These are phyloP conservation scores for Calocybe gambosa DNA, from an alignment of 1,284 basidiomycete genomes.

Conservation along the genomic window DNA sequence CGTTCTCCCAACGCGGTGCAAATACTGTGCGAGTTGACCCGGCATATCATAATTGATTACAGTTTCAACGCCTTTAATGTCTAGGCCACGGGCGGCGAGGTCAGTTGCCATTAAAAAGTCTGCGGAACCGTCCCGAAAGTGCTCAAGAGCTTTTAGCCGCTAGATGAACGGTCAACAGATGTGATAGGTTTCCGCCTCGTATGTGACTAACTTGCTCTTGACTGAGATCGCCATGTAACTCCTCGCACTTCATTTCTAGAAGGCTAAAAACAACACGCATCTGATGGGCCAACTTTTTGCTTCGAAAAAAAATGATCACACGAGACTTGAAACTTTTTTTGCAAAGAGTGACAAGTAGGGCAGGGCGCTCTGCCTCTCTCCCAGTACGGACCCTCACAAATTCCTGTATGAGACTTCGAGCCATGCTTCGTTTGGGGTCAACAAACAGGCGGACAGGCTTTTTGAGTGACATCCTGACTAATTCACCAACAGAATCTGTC, in stretches of 20 bases:
- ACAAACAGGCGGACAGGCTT: conserved; percentile 94
- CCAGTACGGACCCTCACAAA: conserved; percentile 85
- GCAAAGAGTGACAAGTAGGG: conserved; percentile 80
- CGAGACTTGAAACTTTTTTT: conserved; percentile 80
- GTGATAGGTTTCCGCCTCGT: not conserved
- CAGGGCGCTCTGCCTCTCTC: conserved; percentile 76
- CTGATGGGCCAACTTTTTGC: conserved; percentile 96
- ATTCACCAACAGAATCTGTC: conserved; percentile 92
- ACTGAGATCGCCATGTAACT: conserved; percentile 91
- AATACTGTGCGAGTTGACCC: conserved; percentile 85
- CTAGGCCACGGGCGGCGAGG: conserved; percentile 90
- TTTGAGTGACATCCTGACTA: conserved; percentile 87
- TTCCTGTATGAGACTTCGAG: conserved; percentile 89
- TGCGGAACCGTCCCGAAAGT: conserved; percentile 81
- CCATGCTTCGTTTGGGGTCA: conserved; percentile 87
- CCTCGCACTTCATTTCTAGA: conserved; percentile 82
- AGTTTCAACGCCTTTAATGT: conserved; percentile 97
- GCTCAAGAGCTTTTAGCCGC: conserved; percentile 81
- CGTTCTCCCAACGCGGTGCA: conserved; percentile 95
- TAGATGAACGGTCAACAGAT: conserved; percentile 26
- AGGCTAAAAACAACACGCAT: conserved; percentile 91
- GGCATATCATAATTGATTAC: conserved; percentile 99
- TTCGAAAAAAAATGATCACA: conserved; percentile 91
- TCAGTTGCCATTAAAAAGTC: conserved; percentile 96
- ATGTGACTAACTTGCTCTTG: conserved; percentile 80